Percentiles rank a stretch among this genome's conserved stretches.
Conservation (phyloP, 352 stramenopile species). For the Globisporangium splendens region DNA sequence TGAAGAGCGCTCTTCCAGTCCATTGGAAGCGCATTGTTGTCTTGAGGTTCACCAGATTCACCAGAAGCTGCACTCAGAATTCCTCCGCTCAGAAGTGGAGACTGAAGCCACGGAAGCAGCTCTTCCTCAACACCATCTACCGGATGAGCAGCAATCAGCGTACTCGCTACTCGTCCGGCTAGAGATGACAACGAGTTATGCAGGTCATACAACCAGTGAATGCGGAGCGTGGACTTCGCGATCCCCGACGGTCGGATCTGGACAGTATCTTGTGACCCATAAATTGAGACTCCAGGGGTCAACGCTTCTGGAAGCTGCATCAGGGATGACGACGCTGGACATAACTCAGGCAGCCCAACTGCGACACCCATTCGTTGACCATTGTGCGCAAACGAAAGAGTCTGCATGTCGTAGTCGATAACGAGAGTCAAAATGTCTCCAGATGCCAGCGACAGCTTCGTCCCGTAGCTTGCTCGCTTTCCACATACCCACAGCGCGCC, state of each 20-base stretch:
- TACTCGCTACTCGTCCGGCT: slow-evolving; percentile 59
- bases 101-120: slow-evolving; percentile 80
- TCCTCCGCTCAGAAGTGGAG: slow-evolving; percentile 71
- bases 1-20: slow-evolving; percentile 14
- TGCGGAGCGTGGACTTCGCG: slow-evolving; percentile 66
- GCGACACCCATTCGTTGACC: slow-evolving; percentile 52
- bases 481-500: slow-evolving; percentile 72
- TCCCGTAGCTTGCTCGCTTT: slow-evolving; percentile 45
- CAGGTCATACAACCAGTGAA: slow-evolving; percentile 85
- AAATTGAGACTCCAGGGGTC: slow-evolving; percentile 62
- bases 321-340: slow-evolving; percentile 26
- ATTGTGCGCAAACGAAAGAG: slow-evolving; percentile 73
- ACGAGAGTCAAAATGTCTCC: slow-evolving; percentile 75
- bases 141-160: slow-evolving; percentile 71
- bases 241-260: slow-evolving; percentile 71
- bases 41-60: slow-evolving; percentile 1
- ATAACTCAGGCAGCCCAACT: slow-evolving; percentile 39
- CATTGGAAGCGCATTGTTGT: not conserved
- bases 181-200: slow-evolving; percentile 74
- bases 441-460: slow-evolving; percentile 30
- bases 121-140: slow-evolving; percentile 80
- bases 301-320: slow-evolving; percentile 33
- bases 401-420: slow-evolving; percentile 75
- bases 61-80: slow-evolving; percentile 19
- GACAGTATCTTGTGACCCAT: slow-evolving; percentile 65